These are phyloP conservation scores for Cubamyces sp. DNA, from an alignment of 768 basidiomycete species.

Conservation along the genomic window DNA sequence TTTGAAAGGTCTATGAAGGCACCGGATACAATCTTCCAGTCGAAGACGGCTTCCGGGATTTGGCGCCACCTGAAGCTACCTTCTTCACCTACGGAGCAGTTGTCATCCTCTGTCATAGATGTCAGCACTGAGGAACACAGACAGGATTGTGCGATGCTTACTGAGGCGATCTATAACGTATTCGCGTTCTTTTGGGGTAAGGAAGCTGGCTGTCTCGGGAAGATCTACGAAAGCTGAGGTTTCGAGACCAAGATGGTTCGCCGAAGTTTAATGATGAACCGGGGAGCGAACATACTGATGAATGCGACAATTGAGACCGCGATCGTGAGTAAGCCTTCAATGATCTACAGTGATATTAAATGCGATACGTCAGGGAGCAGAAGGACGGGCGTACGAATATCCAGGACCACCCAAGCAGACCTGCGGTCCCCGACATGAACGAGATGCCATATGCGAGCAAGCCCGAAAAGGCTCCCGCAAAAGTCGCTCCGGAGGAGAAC, in stretches of 20 bases:
- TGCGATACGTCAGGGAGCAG: neutral
- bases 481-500: slow-evolving; percentile 32
- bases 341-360: slow-evolving; percentile 42
- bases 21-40: slow-evolving; percentile 71
- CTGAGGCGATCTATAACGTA: slow-evolving; percentile 60
- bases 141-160: slow-evolving; percentile 32
- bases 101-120: slow-evolving; percentile 48
- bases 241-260: too few species aligned
- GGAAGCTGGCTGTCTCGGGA: slow-evolving; percentile 57
- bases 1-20: slow-evolving; percentile 61
- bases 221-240: slow-evolving; percentile 62
- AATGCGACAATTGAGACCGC: slow-evolving; percentile 55
- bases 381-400: slow-evolving; percentile 31
- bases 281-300: slow-evolving; percentile 42
- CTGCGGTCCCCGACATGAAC: slow-evolving; percentile 36
- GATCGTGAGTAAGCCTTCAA: slow-evolving; percentile 68
- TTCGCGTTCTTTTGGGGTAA: slow-evolving; percentile 60
- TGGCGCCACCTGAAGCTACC: slow-evolving; percentile 59
- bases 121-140: neutral
- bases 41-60: slow-evolving; percentile 52
- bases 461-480: slow-evolving; percentile 30
- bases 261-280: too few species aligned
- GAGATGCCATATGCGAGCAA: slow-evolving; percentile 39
- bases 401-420: slow-evolving; percentile 37
- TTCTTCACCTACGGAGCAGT: slow-evolving; percentile 59